These are phyloP conservation scores for Cladophialophora psammophila DNA, from an alignment of 2,329 filamentous ascomycete species.

Conservation along the genomic window DNA sequence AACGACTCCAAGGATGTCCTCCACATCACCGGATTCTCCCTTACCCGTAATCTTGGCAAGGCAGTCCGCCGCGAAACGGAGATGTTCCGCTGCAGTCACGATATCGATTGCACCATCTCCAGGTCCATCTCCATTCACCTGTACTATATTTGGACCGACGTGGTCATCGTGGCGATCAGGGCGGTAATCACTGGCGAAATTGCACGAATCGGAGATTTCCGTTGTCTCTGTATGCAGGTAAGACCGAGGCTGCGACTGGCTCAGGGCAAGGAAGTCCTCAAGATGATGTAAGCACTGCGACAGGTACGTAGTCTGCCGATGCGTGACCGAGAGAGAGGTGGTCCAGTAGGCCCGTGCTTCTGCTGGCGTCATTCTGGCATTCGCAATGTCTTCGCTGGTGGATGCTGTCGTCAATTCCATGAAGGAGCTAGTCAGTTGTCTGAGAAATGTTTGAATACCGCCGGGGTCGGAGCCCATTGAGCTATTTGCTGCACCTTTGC, in stretches of 20 bases:
- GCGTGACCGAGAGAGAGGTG: slow-evolving; percentile 87
- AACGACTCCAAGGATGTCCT: slow-evolving; percentile 93
- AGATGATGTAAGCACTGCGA: slow-evolving; percentile 75
- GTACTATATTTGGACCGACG: slow-evolving; percentile 21
- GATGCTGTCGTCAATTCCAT: slow-evolving; percentile 68
- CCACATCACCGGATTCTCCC: slow-evolving; percentile 83
- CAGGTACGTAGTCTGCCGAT: slow-evolving; percentile 84
- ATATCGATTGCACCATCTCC: slow-evolving; percentile 67
- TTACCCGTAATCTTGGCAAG: slow-evolving; percentile 88
- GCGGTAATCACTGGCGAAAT: slow-evolving; percentile 9
- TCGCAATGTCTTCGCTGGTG: slow-evolving; percentile 41
- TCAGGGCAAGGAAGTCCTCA: slow-evolving; percentile 78
- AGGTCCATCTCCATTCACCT: not conserved
- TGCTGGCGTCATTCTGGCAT: slow-evolving; percentile 46
- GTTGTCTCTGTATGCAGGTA: slow-evolving; percentile 29
- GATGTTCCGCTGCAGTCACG: slow-evolving; percentile 86
- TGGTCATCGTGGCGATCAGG: slow-evolving; percentile 38
- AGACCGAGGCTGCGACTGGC: slow-evolving; percentile 32
- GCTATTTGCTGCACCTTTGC: slow-evolving; percentile 61
- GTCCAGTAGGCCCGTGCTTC: slow-evolving; percentile 60
- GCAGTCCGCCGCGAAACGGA: slow-evolving; percentile 79
- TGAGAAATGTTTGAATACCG: slow-evolving; percentile 72
- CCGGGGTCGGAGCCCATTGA: slow-evolving; percentile 54
- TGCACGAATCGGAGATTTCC: slow-evolving; percentile 23
- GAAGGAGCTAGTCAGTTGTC: slow-evolving; percentile 73